Conservation (phyloP, 306 rosid species). For the Corylus avellana region DNA sequence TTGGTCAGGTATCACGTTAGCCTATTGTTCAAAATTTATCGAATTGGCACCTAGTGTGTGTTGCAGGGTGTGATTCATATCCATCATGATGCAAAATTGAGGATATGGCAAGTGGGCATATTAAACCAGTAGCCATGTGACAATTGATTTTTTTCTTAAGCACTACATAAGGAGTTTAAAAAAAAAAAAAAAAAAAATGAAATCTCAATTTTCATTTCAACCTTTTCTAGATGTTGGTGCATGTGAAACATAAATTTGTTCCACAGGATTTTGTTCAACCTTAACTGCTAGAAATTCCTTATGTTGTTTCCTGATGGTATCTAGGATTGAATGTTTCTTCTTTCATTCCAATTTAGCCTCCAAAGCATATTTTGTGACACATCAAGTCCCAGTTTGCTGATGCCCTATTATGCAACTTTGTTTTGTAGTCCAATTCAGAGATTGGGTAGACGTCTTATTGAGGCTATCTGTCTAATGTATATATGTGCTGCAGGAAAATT, state of each 20-base stretch:
- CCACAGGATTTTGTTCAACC: not conserved
- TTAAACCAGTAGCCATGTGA: not conserved
- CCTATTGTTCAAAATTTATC: not conserved
- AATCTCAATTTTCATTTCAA: not conserved
- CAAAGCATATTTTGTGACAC: not conserved
- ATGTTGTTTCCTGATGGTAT: conserved; percentile 1
- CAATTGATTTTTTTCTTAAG: not conserved
- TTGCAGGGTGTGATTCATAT: not conserved
- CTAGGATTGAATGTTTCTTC: not conserved
- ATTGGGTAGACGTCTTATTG: not conserved
- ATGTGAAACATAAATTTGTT: not conserved
- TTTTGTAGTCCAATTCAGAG: conserved; percentile 3
- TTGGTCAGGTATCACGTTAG: conserved; percentile 29
- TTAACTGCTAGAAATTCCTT: conserved; percentile 8
- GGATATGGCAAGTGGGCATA: not conserved
- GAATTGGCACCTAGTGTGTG: not conserved
- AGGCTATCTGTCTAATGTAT: not conserved
- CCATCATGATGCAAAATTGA: not conserved
- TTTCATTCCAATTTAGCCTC: not conserved
- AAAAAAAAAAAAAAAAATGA: too few relatives aligned
- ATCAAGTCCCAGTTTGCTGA: not conserved
- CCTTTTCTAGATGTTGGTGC: not conserved
- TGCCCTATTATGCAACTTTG: not conserved
- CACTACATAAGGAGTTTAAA: not conserved
- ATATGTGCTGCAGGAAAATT: conserved; percentile 31